Base-by-base conservation (phyloP, 1,284 basidiomycete species). In the Lignosus rhinocerotis region DNA sequence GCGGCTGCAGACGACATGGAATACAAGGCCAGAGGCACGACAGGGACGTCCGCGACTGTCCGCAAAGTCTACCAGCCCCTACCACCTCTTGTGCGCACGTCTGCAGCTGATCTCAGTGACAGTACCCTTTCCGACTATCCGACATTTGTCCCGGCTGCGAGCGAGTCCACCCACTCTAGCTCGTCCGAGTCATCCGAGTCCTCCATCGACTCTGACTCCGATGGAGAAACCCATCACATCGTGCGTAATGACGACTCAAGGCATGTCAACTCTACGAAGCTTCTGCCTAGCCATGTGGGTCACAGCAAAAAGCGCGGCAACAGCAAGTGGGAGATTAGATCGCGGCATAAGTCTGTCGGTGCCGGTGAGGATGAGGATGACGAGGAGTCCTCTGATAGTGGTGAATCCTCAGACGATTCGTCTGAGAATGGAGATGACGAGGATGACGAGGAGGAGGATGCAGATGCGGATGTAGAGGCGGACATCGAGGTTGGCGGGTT, bases 291-390 rank as follows among this genome's bases (percentile, higher is more conserved):
- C n/a, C 79, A 82, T 17, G 73, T 62, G 33, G 64, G 66, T 49
- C 76, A 78, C 55, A 82, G 76, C 64, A 77, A 76, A 62, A 69
- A 72, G 31, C 54, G 54, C 11, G 59, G 46, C 53, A 77, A 78
- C 56, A 82, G 81, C 59, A 80, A 78, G 58, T 90, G 89, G 88
- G 78, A 88, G 62, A 87, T 88, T 55, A 79, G 80, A 49, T 80
- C 87, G 16, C 80, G 88, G 55, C 86, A 86, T 69, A 83, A 77
- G 67, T 89, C 87, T 64, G 86, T 86, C 14, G 84, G 83, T 34
- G 76, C 78, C 14, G 83, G 80, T 58, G 85, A 87, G 25, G 64
- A 56, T 12, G 71, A 70, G 48, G 72, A 72, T 33, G 45, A 53
- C 10, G 54, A 56, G 9, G 51, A 52, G 46, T 55, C 55, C 41